Base-by-base conservation (phyloP, 805 yeast species). In the Jamesozyma lodderae region DNA sequence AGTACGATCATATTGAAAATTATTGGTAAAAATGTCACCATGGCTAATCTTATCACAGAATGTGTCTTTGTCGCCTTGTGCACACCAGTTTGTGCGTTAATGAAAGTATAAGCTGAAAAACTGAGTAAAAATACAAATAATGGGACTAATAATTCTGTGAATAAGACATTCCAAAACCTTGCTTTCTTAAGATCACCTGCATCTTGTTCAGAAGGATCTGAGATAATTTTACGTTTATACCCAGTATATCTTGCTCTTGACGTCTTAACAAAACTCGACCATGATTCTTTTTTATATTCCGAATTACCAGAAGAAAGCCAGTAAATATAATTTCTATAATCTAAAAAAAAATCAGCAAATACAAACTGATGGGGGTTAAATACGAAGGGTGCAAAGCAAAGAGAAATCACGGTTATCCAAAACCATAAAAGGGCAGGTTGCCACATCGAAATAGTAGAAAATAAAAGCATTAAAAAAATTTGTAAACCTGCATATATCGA, bases 191-290 rank as follows among this genome's bases (percentile, higher is more conserved):
- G 66, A 47, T 81, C 87, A 41, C 75, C 76, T 37, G 77, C 73
- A 43, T 58, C 62, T 62, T 73, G 71, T 63, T 81, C 92, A 40
- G 86, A 75, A 23, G 62, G 63, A 49, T 79, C 87, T 17, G 78
- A 78, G 36, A 80, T 72, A 43, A 73, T 60, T 62, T 76, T 77
- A 41, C 83, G 70, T 69, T 87, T 88, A 71, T 76, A 87, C 42
- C 99, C 98, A 22, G 97, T 90, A 49, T 84, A 76, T 53, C 87
- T 77, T 8, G 95, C 85, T 62, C 99, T 76, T 4, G 87, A 73
- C 44, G 74, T 67, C 52, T 94, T 79, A 0, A 77, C 77, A 52
- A 69, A 79, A 2, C 76, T 77, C 38, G 80, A 72, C 97, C 97
- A 88, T 0, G 95, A 84, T 52, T 79, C 75, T 36, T 63, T 59